Percentiles rank a stretch among this genome's conserved stretches.
Evolutionary conservation across 805 yeast species (phyloP).

Genomic region (Diddensiella caesifluorescens): DNA sequence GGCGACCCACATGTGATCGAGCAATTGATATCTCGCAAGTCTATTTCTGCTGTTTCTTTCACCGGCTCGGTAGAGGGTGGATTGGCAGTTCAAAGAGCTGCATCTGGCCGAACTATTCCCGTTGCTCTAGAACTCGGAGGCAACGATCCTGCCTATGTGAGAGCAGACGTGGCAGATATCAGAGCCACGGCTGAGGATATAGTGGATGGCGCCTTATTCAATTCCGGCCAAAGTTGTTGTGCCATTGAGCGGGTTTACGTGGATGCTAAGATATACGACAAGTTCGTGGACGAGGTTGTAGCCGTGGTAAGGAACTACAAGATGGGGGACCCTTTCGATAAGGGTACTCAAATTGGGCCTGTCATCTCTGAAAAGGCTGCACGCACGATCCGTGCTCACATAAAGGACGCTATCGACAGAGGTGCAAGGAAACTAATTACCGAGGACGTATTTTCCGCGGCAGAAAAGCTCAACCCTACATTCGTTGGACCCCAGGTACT

Average conservation of each 20-base stretch:
- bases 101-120: constrained; percentile 72
- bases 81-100: constrained; percentile 57
- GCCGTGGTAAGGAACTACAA: constrained; percentile 46
- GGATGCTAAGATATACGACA: constrained; percentile 66
- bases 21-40: constrained; percentile 58
- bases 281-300: constrained; percentile 54
- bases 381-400: constrained; percentile 41
- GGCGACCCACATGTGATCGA: constrained; percentile 65
- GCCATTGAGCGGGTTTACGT: constrained; percentile 87
- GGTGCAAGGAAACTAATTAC: constrained; percentile 48
- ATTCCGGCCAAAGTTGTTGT: constrained; percentile 91
- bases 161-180: constrained; percentile 67
- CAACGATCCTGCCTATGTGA: constrained; percentile 81
- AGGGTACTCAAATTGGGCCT: constrained; percentile 61
- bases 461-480: constrained; percentile 76
- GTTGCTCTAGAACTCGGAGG: constrained; percentile 87
- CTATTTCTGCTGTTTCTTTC: constrained; percentile 74
- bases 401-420: constrained; percentile 44
- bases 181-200: constrained; percentile 60
- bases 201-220: constrained; percentile 73
- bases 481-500: constrained; percentile 74
- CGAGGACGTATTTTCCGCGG: constrained; percentile 52
- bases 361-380: constrained; percentile 50
- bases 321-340: constrained; percentile 78
- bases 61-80: constrained; percentile 89